These are phyloP conservation scores for Paraconiothyrium brasiliense DNA, from an alignment of 2,329 filamentous ascomycete genomes.

Conservation along the genomic window DNA sequence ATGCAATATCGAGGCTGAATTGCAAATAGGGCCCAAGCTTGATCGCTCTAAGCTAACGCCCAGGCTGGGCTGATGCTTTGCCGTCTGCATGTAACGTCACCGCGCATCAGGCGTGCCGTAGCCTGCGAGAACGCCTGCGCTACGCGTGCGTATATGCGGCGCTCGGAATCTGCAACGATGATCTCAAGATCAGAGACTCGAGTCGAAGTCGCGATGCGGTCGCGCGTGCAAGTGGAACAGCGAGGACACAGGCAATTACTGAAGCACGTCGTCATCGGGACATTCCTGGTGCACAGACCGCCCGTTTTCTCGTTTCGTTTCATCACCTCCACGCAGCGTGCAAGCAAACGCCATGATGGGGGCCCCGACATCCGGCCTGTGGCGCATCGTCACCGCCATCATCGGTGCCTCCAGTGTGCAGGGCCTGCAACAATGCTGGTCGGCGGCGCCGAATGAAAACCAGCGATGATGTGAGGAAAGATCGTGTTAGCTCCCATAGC, in stretches of 20 bases:
- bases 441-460: not conserved
- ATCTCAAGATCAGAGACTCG: not conserved
- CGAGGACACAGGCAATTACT: not conserved
- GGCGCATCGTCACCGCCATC: not conserved
- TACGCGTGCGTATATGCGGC: not conserved
- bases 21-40: conserved; percentile 8
- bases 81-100: conserved; percentile 1
- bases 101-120: conserved; percentile 2
- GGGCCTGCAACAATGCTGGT: not conserved
- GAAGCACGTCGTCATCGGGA: no score
- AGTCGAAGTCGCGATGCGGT: not conserved
- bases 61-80: conserved; percentile 13
- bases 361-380: conserved; percentile 2
- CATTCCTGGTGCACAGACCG: conserved; percentile 7
- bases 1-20: conserved; percentile 7
- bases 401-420: not conserved
- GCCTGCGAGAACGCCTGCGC: not conserved
- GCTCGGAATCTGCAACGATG: not conserved
- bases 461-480: not conserved
- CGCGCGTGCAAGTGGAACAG: not conserved
- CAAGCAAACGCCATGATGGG: not conserved
- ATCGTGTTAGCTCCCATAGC: not conserved
- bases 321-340: conserved; percentile 5
- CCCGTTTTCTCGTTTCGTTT: conserved; percentile 2
- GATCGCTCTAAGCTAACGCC: conserved; percentile 11